Evolutionary conservation across 140 eudicot species (phyloP).

Genomic region (Oenanthe javanica): DNA sequence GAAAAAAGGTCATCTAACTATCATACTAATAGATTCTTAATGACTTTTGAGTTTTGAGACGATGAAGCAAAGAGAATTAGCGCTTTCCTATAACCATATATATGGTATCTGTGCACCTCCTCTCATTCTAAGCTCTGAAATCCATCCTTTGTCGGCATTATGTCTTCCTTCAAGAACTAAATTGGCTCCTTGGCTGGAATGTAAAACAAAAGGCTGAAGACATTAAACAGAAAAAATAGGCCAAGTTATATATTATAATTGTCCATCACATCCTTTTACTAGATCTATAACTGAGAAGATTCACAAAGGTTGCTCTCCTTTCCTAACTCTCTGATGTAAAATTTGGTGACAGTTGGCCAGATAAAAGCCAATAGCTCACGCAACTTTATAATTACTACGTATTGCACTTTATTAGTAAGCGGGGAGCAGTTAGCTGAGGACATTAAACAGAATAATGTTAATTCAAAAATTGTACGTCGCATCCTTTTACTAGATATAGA

Average conservation of each 20-base stretch:
- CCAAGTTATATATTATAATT: background rate
- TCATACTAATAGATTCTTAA: background rate
- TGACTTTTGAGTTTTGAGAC: background rate
- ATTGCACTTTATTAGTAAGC: background rate
- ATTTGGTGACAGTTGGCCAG: background rate
- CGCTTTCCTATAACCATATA: background rate
- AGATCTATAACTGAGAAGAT: background rate
- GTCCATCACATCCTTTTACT: background rate
- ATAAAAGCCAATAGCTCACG: background rate
- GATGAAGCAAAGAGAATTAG: background rate
- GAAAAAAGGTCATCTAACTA: background rate
- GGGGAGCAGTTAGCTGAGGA: background rate
- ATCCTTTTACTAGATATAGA: background rate
- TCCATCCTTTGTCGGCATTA: slow-evolving; percentile 86
- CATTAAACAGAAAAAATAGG: background rate
- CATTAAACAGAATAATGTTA: too few species aligned
- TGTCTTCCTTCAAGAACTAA: slow-evolving; percentile 84
- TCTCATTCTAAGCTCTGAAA: slow-evolving; percentile 57
- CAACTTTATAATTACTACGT: background rate
- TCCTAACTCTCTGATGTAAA: background rate
- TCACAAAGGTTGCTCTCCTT: background rate
- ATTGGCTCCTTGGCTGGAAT: slow-evolving; percentile 56
- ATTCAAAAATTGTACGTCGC: background rate
- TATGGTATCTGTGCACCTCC: slow-evolving; percentile 65
- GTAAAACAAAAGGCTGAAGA: slow-evolving; percentile 16